Percentiles rank a stretch among this genome's conserved stretches.
Evolutionary conservation across 148 eudicot species (phyloP).

Genomic region (Hydrangea macrophylla): DNA sequence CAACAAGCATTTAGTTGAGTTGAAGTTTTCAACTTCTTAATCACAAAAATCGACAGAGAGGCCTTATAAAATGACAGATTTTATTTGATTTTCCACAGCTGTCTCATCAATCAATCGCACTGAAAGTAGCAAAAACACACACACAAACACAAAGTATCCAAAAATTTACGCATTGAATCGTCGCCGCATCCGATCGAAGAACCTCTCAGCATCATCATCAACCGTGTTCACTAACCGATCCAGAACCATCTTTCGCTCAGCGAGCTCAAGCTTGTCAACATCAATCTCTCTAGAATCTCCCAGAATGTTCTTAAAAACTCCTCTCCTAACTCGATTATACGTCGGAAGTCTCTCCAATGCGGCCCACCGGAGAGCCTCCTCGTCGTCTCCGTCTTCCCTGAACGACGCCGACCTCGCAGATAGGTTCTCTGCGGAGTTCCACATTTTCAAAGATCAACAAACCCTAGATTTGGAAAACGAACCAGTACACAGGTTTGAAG

Average conservation of each 20-base stretch:
- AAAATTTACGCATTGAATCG: constrained; percentile 65
- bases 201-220: constrained; percentile 62
- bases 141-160: neutral
- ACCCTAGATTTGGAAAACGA: too few relatives aligned
- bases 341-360: constrained; percentile 93
- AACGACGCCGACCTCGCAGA: constrained; percentile 69
- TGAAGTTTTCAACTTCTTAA: too few relatives aligned
- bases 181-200: constrained; percentile 70
- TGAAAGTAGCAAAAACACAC: neutral
- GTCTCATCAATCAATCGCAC: neutral
- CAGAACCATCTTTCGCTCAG: constrained; percentile 66
- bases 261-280: constrained; percentile 43
- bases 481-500: too few relatives aligned
- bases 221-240: constrained; percentile 60
- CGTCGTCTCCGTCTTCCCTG: constrained; percentile 63
- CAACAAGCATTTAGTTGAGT: neutral
- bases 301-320: constrained; percentile 49
- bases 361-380: constrained; percentile 92
- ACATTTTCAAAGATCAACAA: constrained; percentile 32
- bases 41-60: neutral
- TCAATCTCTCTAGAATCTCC: constrained; percentile 71
- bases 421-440: constrained; percentile 72
- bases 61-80: too few relatives aligned
- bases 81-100: too few relatives aligned
- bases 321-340: constrained; percentile 63